These are phyloP conservation scores for Groenewaldozyma tartarivorans DNA, from an alignment of 805 yeast genomes.

Conservation along the genomic window DNA sequence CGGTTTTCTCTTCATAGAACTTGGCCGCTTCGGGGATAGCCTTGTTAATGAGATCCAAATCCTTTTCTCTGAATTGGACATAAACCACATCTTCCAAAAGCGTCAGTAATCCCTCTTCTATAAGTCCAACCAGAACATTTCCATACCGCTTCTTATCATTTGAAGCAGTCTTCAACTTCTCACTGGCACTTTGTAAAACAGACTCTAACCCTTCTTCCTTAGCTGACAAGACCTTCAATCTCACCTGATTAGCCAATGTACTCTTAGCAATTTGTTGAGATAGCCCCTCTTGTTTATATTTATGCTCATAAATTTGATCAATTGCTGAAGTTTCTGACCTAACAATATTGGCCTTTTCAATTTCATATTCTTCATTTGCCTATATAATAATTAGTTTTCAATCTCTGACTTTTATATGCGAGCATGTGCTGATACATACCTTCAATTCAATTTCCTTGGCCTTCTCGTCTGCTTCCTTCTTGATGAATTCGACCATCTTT, in stretches of 20 bases:
- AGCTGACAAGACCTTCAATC: conserved; percentile 80
- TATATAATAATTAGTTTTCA: conserved; percentile 4
- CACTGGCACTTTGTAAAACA: conserved; percentile 62
- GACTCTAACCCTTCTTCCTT: conserved; percentile 72
- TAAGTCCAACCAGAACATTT: conserved; percentile 62
- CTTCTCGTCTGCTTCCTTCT: conserved; percentile 98
- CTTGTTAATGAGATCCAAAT: conserved; percentile 48
- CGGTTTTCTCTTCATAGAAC: conserved; percentile 54
- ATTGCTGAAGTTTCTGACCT: conserved; percentile 86
- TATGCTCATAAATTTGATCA: conserved; percentile 69
- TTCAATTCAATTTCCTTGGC: conserved; percentile 91
- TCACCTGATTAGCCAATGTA: conserved; percentile 88
- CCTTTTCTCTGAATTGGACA: conserved; percentile 59
- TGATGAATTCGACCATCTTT: conserved; percentile 97
- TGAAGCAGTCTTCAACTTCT: conserved; percentile 47
- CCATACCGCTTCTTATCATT: conserved; percentile 51
- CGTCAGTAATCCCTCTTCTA: conserved; percentile 59
- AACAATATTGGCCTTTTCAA: conserved; percentile 91
- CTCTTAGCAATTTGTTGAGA: conserved; percentile 95
- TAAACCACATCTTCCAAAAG: conserved; percentile 62
- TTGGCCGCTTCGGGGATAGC: conserved; percentile 54
- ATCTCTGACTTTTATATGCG: background rate
- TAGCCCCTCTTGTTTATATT: conserved; percentile 82
- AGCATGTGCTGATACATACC: conserved; percentile 22
- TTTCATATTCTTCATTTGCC: conserved; percentile 98